These are phyloP conservation scores for Plasmopara muralis DNA, from an alignment of 352 stramenopile species.

Conservation along the genomic window DNA sequence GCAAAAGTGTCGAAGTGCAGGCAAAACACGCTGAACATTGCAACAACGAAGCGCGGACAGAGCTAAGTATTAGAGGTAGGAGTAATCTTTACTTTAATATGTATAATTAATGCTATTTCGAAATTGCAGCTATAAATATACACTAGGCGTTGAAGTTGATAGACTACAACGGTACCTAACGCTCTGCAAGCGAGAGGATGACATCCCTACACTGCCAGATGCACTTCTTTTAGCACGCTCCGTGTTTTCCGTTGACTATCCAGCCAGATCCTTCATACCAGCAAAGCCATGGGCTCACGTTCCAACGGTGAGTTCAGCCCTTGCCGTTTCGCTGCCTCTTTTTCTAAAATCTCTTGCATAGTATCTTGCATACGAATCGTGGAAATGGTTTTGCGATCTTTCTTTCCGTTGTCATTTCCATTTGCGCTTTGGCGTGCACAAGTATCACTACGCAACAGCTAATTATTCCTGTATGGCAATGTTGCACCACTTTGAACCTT, in stretches of 20 bases:
- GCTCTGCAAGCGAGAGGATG: constrained; percentile 2
- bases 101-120: constrained; percentile 14
- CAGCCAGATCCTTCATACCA: constrained; percentile 1
- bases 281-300: constrained; percentile 5
- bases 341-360: constrained; percentile 6
- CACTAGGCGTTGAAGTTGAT: constrained; percentile 16
- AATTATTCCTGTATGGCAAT: constrained; percentile 4
- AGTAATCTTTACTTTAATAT: constrained; percentile 1
- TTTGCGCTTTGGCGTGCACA: constrained; percentile 15
- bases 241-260: constrained; percentile 7
- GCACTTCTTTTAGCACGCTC: constrained; percentile 3
- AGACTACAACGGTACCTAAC: constrained; percentile 9
- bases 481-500: constrained; percentile 17
- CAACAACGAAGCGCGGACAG: too few relatives aligned
- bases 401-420: constrained; percentile 14
- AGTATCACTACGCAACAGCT: constrained; percentile 1
- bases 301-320: constrained; percentile 12
- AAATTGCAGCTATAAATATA: constrained; percentile 16
- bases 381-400: constrained; percentile 25
- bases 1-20: not conserved
- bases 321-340: constrained; percentile 10
- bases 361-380: constrained; percentile 10
- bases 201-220: not conserved
- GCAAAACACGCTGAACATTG: not conserved
- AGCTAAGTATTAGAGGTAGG: too few relatives aligned